These are phyloP conservation scores for Diophrys appendiculata DNA, from an alignment of 73 alveolate genomes.

Conservation along the genomic window DNA sequence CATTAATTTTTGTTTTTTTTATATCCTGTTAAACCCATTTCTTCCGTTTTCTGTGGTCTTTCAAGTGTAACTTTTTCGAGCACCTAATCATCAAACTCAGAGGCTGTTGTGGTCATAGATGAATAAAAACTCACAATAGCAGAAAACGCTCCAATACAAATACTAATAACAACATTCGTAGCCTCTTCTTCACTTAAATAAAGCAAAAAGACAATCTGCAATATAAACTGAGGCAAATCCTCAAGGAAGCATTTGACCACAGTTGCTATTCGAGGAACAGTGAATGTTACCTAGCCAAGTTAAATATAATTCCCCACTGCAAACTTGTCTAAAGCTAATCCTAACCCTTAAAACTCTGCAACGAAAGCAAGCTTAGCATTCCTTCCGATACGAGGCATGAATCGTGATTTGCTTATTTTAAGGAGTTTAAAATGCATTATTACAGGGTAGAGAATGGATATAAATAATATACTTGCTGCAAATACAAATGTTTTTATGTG, in stretches of 20 bases:
- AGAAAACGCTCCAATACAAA: neutral
- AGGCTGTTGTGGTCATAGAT: no score
- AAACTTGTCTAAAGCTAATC: neutral
- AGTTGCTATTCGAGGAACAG: neutral
- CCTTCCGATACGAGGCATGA: slow-evolving; percentile 6
- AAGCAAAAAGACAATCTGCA: neutral
- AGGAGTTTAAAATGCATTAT: neutral
- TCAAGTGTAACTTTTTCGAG: no score
- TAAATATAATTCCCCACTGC: neutral
- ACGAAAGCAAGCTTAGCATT: slow-evolving; percentile 4
- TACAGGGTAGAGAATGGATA: neutral
- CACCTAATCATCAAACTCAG: no score
- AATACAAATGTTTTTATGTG: neutral
- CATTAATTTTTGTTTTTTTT: no score
- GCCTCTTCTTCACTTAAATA: neutral
- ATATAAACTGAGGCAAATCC: slow-evolving; percentile 3
- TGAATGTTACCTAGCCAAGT: neutral
- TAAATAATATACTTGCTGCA: neutral
- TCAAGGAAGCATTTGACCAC: slow-evolving; percentile 5
- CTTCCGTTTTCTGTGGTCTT: no score
- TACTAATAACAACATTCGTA: neutral
- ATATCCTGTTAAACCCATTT: no score
- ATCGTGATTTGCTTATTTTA: neutral
- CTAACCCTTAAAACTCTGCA: neutral
- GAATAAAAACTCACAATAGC: no score